These are phyloP conservation scores for Starmerella etchellsii DNA, from an alignment of 805 yeast genomes.

Conservation along the genomic window DNA sequence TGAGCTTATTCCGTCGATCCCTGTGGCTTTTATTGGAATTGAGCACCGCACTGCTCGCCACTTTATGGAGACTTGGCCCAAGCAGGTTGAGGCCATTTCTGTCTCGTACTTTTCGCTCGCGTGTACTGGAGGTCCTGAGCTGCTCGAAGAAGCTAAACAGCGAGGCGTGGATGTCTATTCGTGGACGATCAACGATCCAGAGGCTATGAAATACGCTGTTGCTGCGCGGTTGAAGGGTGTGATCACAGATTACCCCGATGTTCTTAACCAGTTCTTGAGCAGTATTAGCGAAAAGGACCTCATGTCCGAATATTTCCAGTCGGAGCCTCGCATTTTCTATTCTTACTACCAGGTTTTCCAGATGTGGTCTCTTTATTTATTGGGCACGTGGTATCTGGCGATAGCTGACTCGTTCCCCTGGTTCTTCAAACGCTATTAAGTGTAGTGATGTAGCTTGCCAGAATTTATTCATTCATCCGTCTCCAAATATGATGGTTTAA, in stretches of 20 bases:
- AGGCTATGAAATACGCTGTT: slow-evolving; percentile 30
- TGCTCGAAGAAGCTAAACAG: slow-evolving; percentile 26
- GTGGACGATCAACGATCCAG: slow-evolving; percentile 41
- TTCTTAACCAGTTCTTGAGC: slow-evolving; percentile 15
- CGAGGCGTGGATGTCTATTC: slow-evolving; percentile 31
- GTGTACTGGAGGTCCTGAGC: slow-evolving; percentile 31
- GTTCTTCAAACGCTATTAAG: slow-evolving; percentile 14
- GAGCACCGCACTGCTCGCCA: slow-evolving; percentile 26
- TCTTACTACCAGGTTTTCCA: slow-evolving; percentile 11
- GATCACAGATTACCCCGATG: slow-evolving; percentile 32
- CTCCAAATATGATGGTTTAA: no score
- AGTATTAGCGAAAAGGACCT: slow-evolving; percentile 20
- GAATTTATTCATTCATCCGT: no score
- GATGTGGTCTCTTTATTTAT: slow-evolving; percentile 18
- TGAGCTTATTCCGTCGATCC: slow-evolving; percentile 28
- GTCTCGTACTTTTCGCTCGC: slow-evolving; percentile 32
- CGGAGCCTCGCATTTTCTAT: slow-evolving; percentile 21
- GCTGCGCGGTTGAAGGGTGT: slow-evolving; percentile 30
- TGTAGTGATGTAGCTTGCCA: no score
- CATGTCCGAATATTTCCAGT: slow-evolving; percentile 20
- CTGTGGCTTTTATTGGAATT: slow-evolving; percentile 31
- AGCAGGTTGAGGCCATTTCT: slow-evolving; percentile 48
- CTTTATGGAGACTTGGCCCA: slow-evolving; percentile 29
- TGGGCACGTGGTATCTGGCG: slow-evolving; percentile 17
- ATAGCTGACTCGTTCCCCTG: slow-evolving; percentile 19